These are phyloP conservation scores for Linum tenue DNA, from an alignment of 345 rosid genomes.

Conservation along the genomic window DNA sequence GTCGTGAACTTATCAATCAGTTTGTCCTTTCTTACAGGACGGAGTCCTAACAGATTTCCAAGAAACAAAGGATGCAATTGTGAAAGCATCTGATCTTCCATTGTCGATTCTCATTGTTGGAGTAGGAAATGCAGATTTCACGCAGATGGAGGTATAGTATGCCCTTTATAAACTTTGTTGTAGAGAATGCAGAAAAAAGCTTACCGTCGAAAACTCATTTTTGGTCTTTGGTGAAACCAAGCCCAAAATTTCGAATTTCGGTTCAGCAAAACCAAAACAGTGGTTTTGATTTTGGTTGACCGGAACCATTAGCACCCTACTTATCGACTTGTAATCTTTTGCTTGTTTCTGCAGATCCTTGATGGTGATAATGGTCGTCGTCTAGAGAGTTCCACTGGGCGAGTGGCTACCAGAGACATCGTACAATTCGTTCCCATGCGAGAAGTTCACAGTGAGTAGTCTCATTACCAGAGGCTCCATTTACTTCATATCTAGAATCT, in stretches of 20 bases:
- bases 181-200: not conserved
- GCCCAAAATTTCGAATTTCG: too few relatives aligned
- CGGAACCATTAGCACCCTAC: too few relatives aligned
- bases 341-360: constrained; percentile 38
- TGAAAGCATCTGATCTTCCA: constrained; percentile 89
- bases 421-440: constrained; percentile 85
- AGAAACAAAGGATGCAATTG: constrained; percentile 70
- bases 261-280: too few relatives aligned
- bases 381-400: constrained; percentile 67
- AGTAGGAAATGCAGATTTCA: constrained; percentile 72
- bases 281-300: too few relatives aligned
- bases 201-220: too few relatives aligned
- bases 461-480: not conserved
- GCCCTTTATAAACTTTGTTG: not conserved
- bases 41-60: constrained; percentile 76
- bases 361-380: constrained; percentile 71
- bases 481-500: not conserved
- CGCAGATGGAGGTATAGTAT: constrained; percentile 71
- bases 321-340: not conserved
- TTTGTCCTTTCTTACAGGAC: constrained; percentile 36
- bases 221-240: too few relatives aligned
- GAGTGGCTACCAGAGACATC: constrained; percentile 74
- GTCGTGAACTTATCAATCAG: not conserved
- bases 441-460: constrained; percentile 57
- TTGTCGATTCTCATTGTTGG: constrained; percentile 79